Base-by-base conservation (phyloP, 2,329 filamentous ascomycete species). In the Epichloe brachyelytri region DNA sequence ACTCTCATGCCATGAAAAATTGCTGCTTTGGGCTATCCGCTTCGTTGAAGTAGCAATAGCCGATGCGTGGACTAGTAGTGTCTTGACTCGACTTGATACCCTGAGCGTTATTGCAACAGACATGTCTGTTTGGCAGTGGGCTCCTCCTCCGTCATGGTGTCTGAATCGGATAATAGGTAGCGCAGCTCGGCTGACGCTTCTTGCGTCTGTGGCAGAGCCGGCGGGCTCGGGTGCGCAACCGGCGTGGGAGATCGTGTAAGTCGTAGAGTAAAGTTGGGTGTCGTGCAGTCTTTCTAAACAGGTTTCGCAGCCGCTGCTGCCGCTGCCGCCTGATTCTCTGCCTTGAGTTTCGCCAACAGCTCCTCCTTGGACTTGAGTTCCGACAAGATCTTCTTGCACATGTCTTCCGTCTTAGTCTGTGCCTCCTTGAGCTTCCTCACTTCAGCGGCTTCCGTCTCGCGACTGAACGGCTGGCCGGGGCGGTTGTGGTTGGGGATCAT, bases 391-490 rank as follows among this genome's bases (percentile, higher is more conserved):
- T 71, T 76, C 62, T 73, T 73, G 47, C 74, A 72, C 63, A 85
- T 79, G 51, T 78, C 74, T 51, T 78, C 73, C 41, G 87, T 78
- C 61, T 82, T 78, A 51, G 75, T 73, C 62, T 82, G 71, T 51
- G 86, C 85, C 53, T 82, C 82, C 55, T 72, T 73, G 44, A 84
- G 68, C 61, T 74, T 76, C 63, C 78, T 76, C 37, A 82, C 67
- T 66, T 84, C 80, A 6, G 77, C 67, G 56, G 77, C 73, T 69
- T 86, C 86, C 46, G 81, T 83, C 69, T 85, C 81, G 53, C 75
- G 74, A 65, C 83, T 86, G 63, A 87, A 90, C n/a, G 81, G 83
- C 62, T 83, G 83, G 36, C 77, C 82, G 2, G 82, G 79, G 8
- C 79, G 74, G 60, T 79, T 84, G 46, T 71, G 74, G 51, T 80